Evolutionary conservation across 306 rosid species (phyloP).

Genomic region (Aeschynomene evenia): DNA sequence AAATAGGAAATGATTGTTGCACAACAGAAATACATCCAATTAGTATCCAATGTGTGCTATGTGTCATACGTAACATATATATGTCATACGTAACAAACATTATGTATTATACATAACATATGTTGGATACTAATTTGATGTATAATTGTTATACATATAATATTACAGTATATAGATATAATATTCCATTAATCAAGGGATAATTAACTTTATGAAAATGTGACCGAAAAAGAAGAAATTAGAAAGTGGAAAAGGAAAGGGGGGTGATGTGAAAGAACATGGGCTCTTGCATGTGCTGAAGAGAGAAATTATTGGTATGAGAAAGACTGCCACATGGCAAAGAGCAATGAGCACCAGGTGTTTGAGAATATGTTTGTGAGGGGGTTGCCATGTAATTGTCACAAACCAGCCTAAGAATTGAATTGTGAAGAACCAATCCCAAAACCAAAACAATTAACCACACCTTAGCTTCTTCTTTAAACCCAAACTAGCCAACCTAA

Average conservation of each 20-base stretch:
- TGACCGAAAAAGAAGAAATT: not conserved
- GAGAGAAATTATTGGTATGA: slow-evolving; percentile 32
- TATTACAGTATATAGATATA: too few species aligned
- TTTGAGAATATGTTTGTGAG: not conserved
- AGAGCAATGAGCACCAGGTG: slow-evolving; percentile 30
- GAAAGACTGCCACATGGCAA: slow-evolving; percentile 40
- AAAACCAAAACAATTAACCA: slow-evolving; percentile 7
- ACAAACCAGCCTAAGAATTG: slow-evolving; percentile 30
- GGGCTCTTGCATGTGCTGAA: slow-evolving; percentile 48
- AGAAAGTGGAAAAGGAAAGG: not conserved
- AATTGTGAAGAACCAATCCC: not conserved
- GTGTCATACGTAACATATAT: too few species aligned
- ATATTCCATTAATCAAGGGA: slow-evolving; percentile 39
- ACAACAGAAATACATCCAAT: too few species aligned
- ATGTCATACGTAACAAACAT: too few species aligned
- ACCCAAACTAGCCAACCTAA: slow-evolving; percentile 43
- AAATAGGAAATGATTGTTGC: too few species aligned
- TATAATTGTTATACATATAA: too few species aligned
- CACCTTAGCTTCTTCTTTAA: not conserved
- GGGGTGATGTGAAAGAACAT: slow-evolving; percentile 44
- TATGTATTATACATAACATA: too few species aligned
- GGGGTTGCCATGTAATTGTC: slow-evolving; percentile 60
- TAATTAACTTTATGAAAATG: slow-evolving; percentile 14
- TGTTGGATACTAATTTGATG: too few species aligned
- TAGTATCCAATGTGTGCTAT: too few species aligned